These are phyloP conservation scores for Aristolochia californica DNA, from an alignment of 164 flowering plant genomes.

Conservation along the genomic window DNA sequence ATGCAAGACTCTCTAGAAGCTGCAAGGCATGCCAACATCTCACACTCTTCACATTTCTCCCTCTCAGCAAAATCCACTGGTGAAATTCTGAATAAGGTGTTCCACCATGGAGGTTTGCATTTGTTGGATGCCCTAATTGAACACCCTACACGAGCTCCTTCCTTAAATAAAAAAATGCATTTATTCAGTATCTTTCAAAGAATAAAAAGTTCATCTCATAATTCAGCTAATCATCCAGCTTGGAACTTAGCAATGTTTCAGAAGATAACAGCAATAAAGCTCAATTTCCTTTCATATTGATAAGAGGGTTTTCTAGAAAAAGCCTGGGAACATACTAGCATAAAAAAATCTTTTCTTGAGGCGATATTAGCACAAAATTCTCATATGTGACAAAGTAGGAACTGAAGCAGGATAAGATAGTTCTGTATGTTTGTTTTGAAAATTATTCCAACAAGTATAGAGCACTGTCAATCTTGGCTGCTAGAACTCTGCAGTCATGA, in stretches of 20 bases:
- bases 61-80: slow-evolving; percentile 17
- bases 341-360: neutral
- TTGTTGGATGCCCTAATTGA: slow-evolving; percentile 22
- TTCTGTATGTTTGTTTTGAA: neutral
- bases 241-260: neutral
- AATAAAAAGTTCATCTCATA: neutral
- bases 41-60: slow-evolving; percentile 24
- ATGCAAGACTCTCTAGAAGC: slow-evolving; percentile 19
- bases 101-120: slow-evolving; percentile 30
- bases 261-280: neutral
- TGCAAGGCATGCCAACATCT: slow-evolving; percentile 23
- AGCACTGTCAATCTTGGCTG: slow-evolving; percentile 23
- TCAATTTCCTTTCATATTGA: neutral
- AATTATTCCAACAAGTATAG: slow-evolving; percentile 3
- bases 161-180: slow-evolving; percentile 9
- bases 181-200: neutral
- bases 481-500: slow-evolving; percentile 19
- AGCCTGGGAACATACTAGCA: neutral
- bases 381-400: neutral
- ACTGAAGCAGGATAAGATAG: neutral
- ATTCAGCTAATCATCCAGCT: neutral
- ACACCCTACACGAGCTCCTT: slow-evolving; percentile 24
- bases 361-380: neutral
- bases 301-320: neutral
- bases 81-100: slow-evolving; percentile 13